These are phyloP conservation scores for Licmophora abbreviata DNA, from an alignment of 108 stramenopile genomes.

Conservation along the genomic window DNA sequence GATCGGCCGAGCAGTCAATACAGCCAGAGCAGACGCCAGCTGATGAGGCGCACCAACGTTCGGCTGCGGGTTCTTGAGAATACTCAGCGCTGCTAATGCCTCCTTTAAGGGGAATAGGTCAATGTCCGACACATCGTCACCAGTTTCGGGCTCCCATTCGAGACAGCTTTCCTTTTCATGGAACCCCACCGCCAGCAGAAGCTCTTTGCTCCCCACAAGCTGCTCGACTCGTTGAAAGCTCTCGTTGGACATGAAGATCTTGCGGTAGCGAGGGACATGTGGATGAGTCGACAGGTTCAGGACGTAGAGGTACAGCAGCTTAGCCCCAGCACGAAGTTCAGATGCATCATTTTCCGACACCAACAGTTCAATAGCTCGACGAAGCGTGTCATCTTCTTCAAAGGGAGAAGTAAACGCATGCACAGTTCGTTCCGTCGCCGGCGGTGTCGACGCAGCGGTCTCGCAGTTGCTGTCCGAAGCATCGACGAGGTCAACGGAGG, in stretches of 20 bases:
- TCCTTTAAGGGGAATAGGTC: conserved; percentile 14
- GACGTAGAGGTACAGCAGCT: conserved; percentile 71
- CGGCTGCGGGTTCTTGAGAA: conserved; percentile 16
- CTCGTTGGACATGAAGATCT: conserved; percentile 71
- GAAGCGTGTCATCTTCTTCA: not conserved
- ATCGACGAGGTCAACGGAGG: not conserved
- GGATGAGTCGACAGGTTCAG: conserved; percentile 61
- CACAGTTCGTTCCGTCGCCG: not conserved
- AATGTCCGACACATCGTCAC: conserved; percentile 13
- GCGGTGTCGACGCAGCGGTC: not conserved
- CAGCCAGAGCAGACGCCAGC: not conserved
- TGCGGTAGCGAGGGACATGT: conserved; percentile 60
- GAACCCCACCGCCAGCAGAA: conserved; percentile 65
- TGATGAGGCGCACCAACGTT: not conserved
- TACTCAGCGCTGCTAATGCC: conserved; percentile 24
- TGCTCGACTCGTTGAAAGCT: conserved; percentile 61
- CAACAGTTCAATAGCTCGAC: not conserved
- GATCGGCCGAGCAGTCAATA: not conserved
- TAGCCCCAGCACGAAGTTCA: conserved; percentile 37
- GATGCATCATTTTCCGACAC: conserved; percentile 27
- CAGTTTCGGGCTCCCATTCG: conserved; percentile 42
- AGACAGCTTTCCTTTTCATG: conserved; percentile 30
- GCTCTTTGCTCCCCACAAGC: conserved; percentile 48
- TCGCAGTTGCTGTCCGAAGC: not conserved
- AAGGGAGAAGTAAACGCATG: not conserved